phyloP scores from a whole-genome alignment of 2,329 filamentous ascomycete genomes.

The Emergomyces pasteurianus region DNA sequence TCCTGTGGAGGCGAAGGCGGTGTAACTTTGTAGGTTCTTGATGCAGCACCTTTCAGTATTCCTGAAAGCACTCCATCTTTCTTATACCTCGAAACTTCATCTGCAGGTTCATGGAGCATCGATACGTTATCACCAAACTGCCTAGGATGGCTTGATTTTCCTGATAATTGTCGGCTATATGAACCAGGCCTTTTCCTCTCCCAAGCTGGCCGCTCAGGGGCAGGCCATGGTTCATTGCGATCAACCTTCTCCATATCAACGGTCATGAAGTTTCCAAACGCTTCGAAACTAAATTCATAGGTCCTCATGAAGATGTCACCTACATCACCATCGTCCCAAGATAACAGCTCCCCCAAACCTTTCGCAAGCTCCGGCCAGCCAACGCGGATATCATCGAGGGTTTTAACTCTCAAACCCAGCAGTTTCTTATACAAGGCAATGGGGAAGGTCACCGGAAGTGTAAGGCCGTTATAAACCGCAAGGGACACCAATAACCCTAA shows the following conservation, averaged over 20 bases:
- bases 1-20: slow-evolving; percentile 21
- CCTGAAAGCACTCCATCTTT: slow-evolving; percentile 8
- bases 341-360: slow-evolving; percentile 58
- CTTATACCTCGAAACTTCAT: background rate
- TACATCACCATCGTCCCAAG: slow-evolving; percentile 71
- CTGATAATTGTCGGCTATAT: slow-evolving; percentile 1
- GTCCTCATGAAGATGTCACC: slow-evolving; percentile 72
- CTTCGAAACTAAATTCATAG: slow-evolving; percentile 69
- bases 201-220: slow-evolving; percentile 9
- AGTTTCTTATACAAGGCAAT: slow-evolving; percentile 72
- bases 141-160: background rate
- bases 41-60: slow-evolving; percentile 17
- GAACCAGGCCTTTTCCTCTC: slow-evolving; percentile 5
- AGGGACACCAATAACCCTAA: slow-evolving; percentile 79
- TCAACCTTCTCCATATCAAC: slow-evolving; percentile 41
- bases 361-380: slow-evolving; percentile 75
- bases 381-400: slow-evolving; percentile 66
- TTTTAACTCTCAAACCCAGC: slow-evolving; percentile 54
- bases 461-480: slow-evolving; percentile 86
- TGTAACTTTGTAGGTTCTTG: slow-evolving; percentile 16
- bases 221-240: slow-evolving; percentile 26
- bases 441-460: slow-evolving; percentile 81
- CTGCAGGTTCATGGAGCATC: slow-evolving; percentile 7
- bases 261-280: slow-evolving; percentile 41
- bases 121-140: slow-evolving; percentile 4